Evolutionary conservation across 441 rosid species (phyloP), one percentile per base, ranked within the genome.

Genomic region (Jatropha multifida): DNA sequence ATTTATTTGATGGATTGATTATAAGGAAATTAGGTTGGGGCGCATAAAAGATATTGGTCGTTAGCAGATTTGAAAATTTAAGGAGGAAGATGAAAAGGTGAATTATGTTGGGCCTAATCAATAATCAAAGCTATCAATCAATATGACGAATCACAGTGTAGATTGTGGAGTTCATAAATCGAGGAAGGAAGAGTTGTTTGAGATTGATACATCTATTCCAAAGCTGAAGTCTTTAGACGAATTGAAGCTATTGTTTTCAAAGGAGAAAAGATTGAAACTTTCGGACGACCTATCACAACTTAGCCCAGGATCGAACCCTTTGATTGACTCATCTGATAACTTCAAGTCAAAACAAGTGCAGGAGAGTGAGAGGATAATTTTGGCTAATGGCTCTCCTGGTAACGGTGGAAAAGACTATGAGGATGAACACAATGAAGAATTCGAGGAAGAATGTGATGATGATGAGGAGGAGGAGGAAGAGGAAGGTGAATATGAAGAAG

Each of bases 71-170:
- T 49, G 27, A 42, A 26, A 41, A 40, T 18, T 46, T 4, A 26
- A 17, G 8, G 32, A 38, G 58, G 63, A 51, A 44, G 26, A 49
- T 62, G 62, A 48, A 18, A 14, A 41, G 20, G 13, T 49, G 13
- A 54, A 40, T 12, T 66, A 2, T 27, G 0, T 67, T 7, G 72
- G 23, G 77, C 27, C 42, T 20, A 56, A 72, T 55, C 26, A 38
- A 41, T 44, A 52, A 42, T 69, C 58, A 60, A 55, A 14, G 27
- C 5, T 11, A 48, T 44, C 77, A 15, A 61, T 18, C 41, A 60
- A 41, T 40, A 75, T n/a, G 82, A 58, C 44, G 20, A 61, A 74
- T 63, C 23, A 51, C 60, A n/a, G 54, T 27, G 68, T 49, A 49
- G 76, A 68, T 26, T 11, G 63, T 52, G 4, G 40, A 41, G 56